phyloP scores from a whole-genome alignment of 495 filamentous ascomycete species.

The Penicillium coffeae region DNA sequence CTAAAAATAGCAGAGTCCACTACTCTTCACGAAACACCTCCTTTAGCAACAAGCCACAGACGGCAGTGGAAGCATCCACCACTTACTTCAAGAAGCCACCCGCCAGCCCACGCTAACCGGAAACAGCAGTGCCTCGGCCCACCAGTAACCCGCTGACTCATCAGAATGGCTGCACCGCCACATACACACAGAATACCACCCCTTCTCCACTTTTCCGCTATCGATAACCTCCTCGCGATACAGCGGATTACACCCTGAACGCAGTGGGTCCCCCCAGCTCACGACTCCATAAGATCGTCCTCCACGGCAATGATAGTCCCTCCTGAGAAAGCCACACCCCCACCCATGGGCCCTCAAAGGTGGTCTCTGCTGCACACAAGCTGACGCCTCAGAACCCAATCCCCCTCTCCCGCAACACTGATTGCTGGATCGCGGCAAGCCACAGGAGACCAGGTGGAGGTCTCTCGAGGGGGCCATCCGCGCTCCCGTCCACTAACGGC shows the following conservation, averaged over 20 bases:
- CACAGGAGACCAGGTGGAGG: background rate
- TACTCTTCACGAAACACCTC: background rate
- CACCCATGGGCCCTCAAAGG: background rate
- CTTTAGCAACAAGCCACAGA: too few relatives aligned
- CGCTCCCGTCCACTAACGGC: too few relatives aligned
- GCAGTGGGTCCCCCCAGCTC: background rate
- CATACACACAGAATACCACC: slow-evolving; percentile 1
- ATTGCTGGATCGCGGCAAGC: background rate
- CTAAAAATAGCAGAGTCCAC: slow-evolving; percentile 3
- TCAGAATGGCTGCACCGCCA: slow-evolving; percentile 3
- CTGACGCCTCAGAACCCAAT: background rate
- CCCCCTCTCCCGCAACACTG: background rate
- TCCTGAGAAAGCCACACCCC: slow-evolving; percentile 1
- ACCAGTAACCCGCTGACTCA: too few relatives aligned
- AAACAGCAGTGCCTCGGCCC: background rate
- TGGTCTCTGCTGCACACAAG: background rate
- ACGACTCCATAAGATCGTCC: background rate
- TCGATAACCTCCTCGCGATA: slow-evolving; percentile 2
- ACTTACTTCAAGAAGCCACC: background rate
- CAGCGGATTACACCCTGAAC: background rate
- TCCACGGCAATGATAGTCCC: slow-evolving; percentile 1
- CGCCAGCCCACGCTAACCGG: background rate
- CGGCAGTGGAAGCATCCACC: too few relatives aligned
- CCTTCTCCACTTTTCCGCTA: slow-evolving; percentile 1
- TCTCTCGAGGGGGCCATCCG: too few relatives aligned